Evolutionary conservation across 495 filamentous ascomycete genomes (phyloP), one percentile per base, ranked within the genome.

Genomic region (Neurospora terricola): DNA sequence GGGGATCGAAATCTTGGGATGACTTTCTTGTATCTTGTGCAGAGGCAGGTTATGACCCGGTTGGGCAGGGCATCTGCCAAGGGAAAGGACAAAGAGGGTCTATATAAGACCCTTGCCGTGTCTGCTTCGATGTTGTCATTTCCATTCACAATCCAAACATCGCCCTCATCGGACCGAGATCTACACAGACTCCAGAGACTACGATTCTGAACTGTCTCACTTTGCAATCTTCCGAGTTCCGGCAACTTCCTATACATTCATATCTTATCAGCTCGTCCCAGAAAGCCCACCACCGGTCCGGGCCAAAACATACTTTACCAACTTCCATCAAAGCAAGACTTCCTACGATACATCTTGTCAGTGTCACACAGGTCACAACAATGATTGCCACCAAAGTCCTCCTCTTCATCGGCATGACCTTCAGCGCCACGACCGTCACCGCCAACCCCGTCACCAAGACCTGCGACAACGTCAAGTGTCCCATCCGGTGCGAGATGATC

Each of bases 381-480:
- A 62, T 66, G 54, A 66, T 71, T 42, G 70, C 62, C 71, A 40
- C 39, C 34, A 69, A 45, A 40, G 38, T 68, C 16, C 38, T 78
- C 27, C 30, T 76, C 18, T 39, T 77, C 16, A 30, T 74, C 69
- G 59, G 43, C 39, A 34, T 76, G 70, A 45, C 69, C 54, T 71
- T 70, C 62, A 14, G 38, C 40, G 75, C 71, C 72, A 79, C 71
- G 45, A 77, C 76, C 1, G 39, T 75, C 54, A 45, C 70, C 66
- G 38, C 40, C 40, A 30, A 62, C 38, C 36, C 71, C 27, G 45
- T 73, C 73, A 54, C 69, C 14, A 66, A 34, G 9, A 70, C 70
- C 11, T 79, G 77, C 70, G 69, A 70, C 12, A 59, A 69, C 1
- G 73, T 75, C 73, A 72, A 71, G 37, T 79, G 76, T 73, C 42